Conservation (phyloP, 768 basidiomycete species). For the Rubroboletus pulcherrimus region DNA sequence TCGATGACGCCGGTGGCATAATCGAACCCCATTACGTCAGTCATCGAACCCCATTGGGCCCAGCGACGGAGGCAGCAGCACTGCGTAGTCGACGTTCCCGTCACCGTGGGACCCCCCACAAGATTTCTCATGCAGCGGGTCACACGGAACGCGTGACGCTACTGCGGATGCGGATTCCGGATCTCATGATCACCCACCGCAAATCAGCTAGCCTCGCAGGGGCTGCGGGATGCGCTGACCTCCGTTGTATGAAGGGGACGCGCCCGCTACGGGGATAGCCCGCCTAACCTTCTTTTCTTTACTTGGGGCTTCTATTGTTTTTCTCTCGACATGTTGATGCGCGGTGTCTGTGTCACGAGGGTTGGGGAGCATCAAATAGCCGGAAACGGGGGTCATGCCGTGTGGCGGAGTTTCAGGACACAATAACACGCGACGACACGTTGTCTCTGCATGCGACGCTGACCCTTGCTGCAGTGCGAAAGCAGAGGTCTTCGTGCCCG, state of each 20-base stretch:
- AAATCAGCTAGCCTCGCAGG: constrained; percentile 1
- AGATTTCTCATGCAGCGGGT: constrained; percentile 1
- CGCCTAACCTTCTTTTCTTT: not conserved
- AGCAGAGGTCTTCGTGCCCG: constrained; percentile 85
- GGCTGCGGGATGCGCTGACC: constrained; percentile 2
- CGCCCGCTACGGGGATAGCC: constrained; percentile 10
- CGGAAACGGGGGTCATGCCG: constrained; percentile 13
- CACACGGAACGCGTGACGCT: not conserved
- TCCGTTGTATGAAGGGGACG: constrained; percentile 5
- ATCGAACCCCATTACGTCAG: constrained; percentile 22
- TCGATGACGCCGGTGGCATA: constrained; percentile 30
- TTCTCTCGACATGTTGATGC: not conserved
- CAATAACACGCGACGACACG: constrained; percentile 15
- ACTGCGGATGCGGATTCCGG: constrained; percentile 3
- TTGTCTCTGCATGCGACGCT: constrained; percentile 10
- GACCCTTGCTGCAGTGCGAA: constrained; percentile 43
- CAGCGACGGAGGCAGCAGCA: not conserved
- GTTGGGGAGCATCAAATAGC: constrained; percentile 5
- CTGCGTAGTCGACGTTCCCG: not conserved
- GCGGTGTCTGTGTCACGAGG: constrained; percentile 1
- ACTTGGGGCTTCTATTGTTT: not conserved
- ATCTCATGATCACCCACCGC: constrained; percentile 13
- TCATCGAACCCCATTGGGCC: not conserved
- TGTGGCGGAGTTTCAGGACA: constrained; percentile 11
- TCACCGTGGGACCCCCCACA: constrained; percentile 15